Evolutionary conservation across 768 basidiomycete genomes (phyloP).

Genomic region (Piloderma croceum): DNA sequence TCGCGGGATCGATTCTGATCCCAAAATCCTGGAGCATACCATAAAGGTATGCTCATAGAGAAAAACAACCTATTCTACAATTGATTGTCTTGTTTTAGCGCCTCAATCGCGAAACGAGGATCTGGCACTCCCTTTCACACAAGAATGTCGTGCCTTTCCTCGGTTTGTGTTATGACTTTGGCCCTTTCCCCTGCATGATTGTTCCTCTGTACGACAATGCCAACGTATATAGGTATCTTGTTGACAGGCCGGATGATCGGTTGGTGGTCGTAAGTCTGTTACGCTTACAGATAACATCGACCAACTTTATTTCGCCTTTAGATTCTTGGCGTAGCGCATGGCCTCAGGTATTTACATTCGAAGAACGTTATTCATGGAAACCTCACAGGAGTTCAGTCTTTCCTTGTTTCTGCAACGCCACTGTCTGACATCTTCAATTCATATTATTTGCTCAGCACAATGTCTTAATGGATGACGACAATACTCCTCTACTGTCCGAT

Average conservation of each 20-base stretch:
- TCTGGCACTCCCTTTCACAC: conserved; percentile 13
- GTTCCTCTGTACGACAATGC: not conserved
- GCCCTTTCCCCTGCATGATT: conserved; percentile 7
- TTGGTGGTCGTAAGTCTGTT: too few species aligned
- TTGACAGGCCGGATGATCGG: too few species aligned
- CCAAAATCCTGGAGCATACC: not conserved
- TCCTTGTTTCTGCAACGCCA: too few species aligned
- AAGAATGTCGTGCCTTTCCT: conserved; percentile 12
- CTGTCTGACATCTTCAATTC: too few species aligned
- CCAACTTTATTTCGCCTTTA: too few species aligned
- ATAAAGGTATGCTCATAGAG: not conserved
- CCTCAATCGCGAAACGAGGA: conserved; percentile 11
- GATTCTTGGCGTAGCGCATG: conserved; percentile 11
- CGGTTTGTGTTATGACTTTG: conserved; percentile 2
- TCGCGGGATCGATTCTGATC: conserved; percentile 5
- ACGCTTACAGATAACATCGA: too few species aligned
- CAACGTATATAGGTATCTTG: too few species aligned
- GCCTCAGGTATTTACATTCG: conserved; percentile 15
- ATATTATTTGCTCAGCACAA: too few species aligned
- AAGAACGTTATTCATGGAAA: conserved; percentile 14
- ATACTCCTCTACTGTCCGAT: conserved; percentile 13
- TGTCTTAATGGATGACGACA: conserved; percentile 12
- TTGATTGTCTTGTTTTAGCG: conserved; percentile 4
- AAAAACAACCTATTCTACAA: not conserved
- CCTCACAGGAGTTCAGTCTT: too few species aligned